These are phyloP conservation scores for Phytophthora kernoviae DNA, from an alignment of 352 stramenopile genomes.

Conservation along the genomic window DNA sequence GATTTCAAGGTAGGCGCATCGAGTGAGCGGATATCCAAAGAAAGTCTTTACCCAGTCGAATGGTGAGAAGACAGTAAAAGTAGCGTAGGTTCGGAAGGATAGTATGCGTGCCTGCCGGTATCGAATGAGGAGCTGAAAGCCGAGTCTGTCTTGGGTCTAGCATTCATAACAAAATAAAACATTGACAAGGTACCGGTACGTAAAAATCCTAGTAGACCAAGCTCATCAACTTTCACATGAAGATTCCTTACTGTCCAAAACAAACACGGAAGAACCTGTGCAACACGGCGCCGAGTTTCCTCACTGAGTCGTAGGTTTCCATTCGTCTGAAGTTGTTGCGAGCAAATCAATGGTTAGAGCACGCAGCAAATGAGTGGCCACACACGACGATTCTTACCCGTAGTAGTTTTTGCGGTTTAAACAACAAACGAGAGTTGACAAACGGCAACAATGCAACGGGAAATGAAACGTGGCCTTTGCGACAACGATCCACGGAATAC, in stretches of 20 bases:
- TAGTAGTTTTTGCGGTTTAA: too few species aligned
- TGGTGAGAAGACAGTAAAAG: slow-evolving; percentile 36
- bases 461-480: not conserved
- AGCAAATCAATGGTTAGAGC: too few species aligned
- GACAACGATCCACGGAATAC: slow-evolving; percentile 21
- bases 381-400: too few species aligned
- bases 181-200: not conserved
- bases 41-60: slow-evolving; percentile 31
- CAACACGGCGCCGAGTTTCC: too few species aligned
- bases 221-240: not conserved
- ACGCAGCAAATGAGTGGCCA: too few species aligned
- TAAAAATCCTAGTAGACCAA: not conserved
- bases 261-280: not conserved
- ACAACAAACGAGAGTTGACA: not conserved
- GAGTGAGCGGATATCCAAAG: slow-evolving; percentile 29
- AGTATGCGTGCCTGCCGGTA: slow-evolving; percentile 39
- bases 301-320: too few species aligned
- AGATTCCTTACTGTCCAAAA: slow-evolving; percentile 24
- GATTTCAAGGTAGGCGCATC: slow-evolving; percentile 15
- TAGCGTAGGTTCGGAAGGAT: slow-evolving; percentile 37
- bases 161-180: not conserved
- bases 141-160: not conserved
- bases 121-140: slow-evolving; percentile 38
- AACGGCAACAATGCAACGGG: not conserved
- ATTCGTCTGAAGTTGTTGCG: too few species aligned